Evolutionary conservation across 2,329 filamentous ascomycete genomes (phyloP).

Genomic region (Penicillium frequentans): DNA sequence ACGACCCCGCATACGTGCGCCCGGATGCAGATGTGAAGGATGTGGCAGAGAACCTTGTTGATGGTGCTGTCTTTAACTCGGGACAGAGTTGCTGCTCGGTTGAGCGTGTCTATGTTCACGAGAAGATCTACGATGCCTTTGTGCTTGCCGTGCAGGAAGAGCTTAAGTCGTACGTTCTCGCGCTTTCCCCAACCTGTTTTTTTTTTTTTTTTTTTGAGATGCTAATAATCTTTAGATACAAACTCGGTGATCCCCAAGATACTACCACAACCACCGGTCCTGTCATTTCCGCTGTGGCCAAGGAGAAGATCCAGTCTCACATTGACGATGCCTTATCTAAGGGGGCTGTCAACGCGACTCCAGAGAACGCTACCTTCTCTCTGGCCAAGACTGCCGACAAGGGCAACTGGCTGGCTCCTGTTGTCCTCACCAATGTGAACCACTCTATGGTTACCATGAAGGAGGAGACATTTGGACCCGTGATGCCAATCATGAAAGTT

Average conservation of each 20-base stretch:
- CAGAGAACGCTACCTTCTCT: slow-evolving; percentile 72
- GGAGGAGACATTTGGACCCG: slow-evolving; percentile 89
- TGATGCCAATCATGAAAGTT: slow-evolving; percentile 86
- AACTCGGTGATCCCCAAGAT: slow-evolving; percentile 70
- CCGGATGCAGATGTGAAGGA: slow-evolving; percentile 65
- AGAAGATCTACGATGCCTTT: slow-evolving; percentile 80
- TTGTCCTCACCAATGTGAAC: slow-evolving; percentile 72
- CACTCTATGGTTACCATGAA: slow-evolving; percentile 85
- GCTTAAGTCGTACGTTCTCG: slow-evolving; percentile 46
- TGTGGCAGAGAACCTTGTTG: slow-evolving; percentile 88
- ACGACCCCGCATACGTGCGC: slow-evolving; percentile 86
- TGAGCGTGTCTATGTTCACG: slow-evolving; percentile 84
- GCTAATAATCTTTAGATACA: slow-evolving; percentile 23
- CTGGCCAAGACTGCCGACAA: slow-evolving; percentile 66
- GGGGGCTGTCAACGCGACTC: slow-evolving; percentile 78
- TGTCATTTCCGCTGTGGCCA: slow-evolving; percentile 75
- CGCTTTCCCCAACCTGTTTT: neutral
- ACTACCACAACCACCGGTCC: slow-evolving; percentile 77
- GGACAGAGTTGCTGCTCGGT: slow-evolving; percentile 92
- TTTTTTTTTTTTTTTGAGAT: neutral
- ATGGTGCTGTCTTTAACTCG: slow-evolving; percentile 89
- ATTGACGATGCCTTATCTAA: slow-evolving; percentile 77
- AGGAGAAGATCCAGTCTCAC: slow-evolving; percentile 72
- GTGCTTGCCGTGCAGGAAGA: slow-evolving; percentile 75
- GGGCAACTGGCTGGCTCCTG: slow-evolving; percentile 83